Evolutionary conservation across 2,329 filamentous ascomycete species (phyloP).

Genomic region (Phyllosticta capitalensis): DNA sequence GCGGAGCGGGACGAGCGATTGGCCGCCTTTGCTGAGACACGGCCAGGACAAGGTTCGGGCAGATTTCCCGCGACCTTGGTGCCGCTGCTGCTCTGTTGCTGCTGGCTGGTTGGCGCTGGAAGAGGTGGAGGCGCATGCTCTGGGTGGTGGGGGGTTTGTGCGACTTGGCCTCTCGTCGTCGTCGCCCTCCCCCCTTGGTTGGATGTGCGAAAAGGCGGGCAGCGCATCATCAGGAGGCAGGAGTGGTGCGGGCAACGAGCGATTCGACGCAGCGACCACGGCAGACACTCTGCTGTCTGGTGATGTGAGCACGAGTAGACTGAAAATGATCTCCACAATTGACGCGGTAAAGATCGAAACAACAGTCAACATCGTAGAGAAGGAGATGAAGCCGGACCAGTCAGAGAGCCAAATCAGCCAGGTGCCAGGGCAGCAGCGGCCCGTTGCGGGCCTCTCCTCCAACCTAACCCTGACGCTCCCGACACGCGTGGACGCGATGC

Average conservation of each 20-base stretch:
- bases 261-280: not conserved
- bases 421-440: not conserved
- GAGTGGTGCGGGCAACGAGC: not conserved
- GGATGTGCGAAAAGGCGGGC: not conserved
- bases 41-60: not conserved
- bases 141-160: no score
- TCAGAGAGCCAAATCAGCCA: not conserved
- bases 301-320: not conserved
- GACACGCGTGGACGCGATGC: no score
- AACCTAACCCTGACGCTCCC: not conserved
- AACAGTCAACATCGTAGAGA: no score
- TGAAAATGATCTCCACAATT: not conserved
- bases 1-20: not conserved
- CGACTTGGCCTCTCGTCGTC: no score
- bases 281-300: not conserved
- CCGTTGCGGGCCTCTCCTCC: not conserved
- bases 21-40: not conserved
- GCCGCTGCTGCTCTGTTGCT: no score
- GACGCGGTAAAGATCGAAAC: no score
- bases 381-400: not conserved
- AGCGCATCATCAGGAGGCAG: not conserved
- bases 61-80: not conserved
- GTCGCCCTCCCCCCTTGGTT: not conserved
- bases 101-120: no score
- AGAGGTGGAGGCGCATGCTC: no score